Conservation (phyloP, 2,329 filamentous ascomycete species). For the Aspergillus proliferans region DNA sequence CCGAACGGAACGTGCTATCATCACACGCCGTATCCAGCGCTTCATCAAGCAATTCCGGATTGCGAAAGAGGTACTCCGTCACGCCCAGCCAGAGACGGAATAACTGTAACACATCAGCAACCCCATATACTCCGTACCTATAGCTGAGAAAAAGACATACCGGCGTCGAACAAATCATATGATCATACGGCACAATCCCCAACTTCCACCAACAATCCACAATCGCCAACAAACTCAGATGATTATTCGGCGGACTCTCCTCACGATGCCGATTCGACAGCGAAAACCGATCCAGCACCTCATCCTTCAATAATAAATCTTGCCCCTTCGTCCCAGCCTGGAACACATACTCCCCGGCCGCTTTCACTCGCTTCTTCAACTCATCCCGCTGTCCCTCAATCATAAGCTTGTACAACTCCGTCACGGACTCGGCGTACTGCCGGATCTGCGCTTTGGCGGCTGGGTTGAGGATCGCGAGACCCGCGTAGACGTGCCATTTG, state of each 20-base stretch:
- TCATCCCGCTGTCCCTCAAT: slow-evolving; percentile 74
- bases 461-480: slow-evolving; percentile 92
- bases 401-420: slow-evolving; percentile 95
- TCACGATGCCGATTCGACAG: slow-evolving; percentile 64
- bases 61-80: slow-evolving; percentile 92
- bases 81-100: slow-evolving; percentile 96
- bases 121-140: too few species aligned
- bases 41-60: slow-evolving; percentile 71
- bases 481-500: slow-evolving; percentile 99
- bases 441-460: slow-evolving; percentile 86
- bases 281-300: slow-evolving; percentile 82
- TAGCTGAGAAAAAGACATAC: slow-evolving; percentile 36
- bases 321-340: slow-evolving; percentile 47
- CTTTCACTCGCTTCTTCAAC: slow-evolving; percentile 67
- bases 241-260: slow-evolving; percentile 73
- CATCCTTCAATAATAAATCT: slow-evolving; percentile 67
- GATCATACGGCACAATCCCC: slow-evolving; percentile 91
- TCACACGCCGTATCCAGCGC: slow-evolving; percentile 78
- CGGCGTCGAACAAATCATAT: slow-evolving; percentile 98
- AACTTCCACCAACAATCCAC: slow-evolving; percentile 97
- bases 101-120: slow-evolving; percentile 42
- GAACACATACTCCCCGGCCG: slow-evolving; percentile 70
- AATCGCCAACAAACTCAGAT: slow-evolving; percentile 88
- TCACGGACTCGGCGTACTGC: slow-evolving; percentile 88
- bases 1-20: slow-evolving; percentile 86